Base-by-base conservation (phyloP, 371 early-diverging fungal species). In the Mucor racemosus region DNA sequence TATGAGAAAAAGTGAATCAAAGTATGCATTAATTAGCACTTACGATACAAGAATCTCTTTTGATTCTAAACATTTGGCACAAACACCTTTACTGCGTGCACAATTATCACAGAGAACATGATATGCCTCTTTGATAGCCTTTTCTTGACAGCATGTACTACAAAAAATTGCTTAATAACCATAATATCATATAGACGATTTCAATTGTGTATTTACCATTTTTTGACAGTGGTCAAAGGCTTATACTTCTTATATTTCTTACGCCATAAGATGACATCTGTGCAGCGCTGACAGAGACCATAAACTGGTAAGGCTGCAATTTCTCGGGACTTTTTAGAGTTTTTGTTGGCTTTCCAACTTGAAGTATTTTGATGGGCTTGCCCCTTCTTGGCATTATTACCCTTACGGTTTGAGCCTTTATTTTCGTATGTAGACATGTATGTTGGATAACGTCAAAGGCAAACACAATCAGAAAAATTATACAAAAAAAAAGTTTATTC, bases 231-330 rank as follows among this genome's bases (percentile, higher is more conserved):
- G 8, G 97, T 95, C 71, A 99, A 85, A 54, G 97, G 95, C 86
- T 98, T 99, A 85, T 98, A 99, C 81, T 98, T 96, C 76, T 92
- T 89, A 84, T 92, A 96, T 76, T 93, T 90, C 75, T 98, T 98
- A 60, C 95, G 82, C 94, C 95, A 95, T 74, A 87, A 68, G 40
- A 99, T 87, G 44, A 96, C 91, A 58, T 97, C 98, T 31, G 87
- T 86, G 79, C 99, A 99, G 53, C 90, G 86, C 60, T 86, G 82
- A 80, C 99, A 99, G 48, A 99, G 80, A 31, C 96, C 96, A 56
- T 88, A 86, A 0, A 94, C 88, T 1, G 99, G 99, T 64, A 92
- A 78, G 8, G 86, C 81, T 14, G 91, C 84, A 68, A 97, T 95
- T 64, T 78, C 85, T 57, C 87, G 81, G 9, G 95, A 90, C 58